phyloP scores from a whole-genome alignment of 306 rosid genomes.

The Crotalaria pallida region DNA sequence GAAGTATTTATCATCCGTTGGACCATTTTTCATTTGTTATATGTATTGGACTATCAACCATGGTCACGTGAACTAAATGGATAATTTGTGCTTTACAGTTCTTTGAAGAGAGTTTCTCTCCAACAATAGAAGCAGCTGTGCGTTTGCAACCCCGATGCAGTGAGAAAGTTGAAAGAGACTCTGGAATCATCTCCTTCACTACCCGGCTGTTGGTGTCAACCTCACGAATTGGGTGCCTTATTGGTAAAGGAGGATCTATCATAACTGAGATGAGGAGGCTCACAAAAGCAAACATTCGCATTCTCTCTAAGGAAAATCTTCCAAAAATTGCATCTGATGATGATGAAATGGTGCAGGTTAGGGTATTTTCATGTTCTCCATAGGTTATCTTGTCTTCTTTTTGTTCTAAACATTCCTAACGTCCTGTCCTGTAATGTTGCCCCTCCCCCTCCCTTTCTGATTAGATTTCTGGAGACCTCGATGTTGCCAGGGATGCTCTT shows the following conservation, averaged over 20 bases:
- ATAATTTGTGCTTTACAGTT: constrained; percentile 45
- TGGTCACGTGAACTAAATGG: not conserved
- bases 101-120: constrained; percentile 77
- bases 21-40: not conserved
- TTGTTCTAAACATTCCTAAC: not conserved
- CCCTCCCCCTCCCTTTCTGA: not conserved
- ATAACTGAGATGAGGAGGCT: constrained; percentile 92
- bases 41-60: not conserved
- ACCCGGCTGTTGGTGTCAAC: constrained; percentile 89
- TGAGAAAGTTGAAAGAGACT: constrained; percentile 91
- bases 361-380: constrained; percentile 6
- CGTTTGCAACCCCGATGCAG: constrained; percentile 97
- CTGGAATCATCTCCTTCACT: constrained; percentile 88
- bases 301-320: constrained; percentile 79
- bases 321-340: constrained; percentile 94
- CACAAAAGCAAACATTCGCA: constrained; percentile 88
- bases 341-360: constrained; percentile 98
- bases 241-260: constrained; percentile 96
- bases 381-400: not conserved
- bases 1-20: constrained; percentile 1
- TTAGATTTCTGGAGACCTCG: constrained; percentile 92
- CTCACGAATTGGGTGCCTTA: constrained; percentile 95
- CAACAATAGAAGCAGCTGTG: constrained; percentile 87
- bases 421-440: constrained; percentile 2
- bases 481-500: constrained; percentile 94